A percentile compares a stretch with the other conserved stretches of the same genome.
phyloP scores from a whole-genome alignment of 192 early-diverging fungal genomes.

The Phycomyces blakesleeanus region DNA sequence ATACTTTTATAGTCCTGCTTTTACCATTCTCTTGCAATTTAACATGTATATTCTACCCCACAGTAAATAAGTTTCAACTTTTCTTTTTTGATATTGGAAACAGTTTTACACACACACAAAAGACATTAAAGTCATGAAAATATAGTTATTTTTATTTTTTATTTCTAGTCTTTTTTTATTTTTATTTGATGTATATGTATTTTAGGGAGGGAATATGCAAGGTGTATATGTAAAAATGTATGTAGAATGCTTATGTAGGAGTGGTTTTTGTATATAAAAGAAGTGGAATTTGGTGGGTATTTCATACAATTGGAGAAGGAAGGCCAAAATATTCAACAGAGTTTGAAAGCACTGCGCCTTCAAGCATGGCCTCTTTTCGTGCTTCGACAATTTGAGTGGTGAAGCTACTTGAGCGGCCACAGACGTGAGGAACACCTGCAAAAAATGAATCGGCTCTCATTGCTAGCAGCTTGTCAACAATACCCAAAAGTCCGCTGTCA shows the following conservation, averaged over 20 bases:
- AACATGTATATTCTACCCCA: too few relatives aligned
- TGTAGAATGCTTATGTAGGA: neutral
- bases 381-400: constrained; percentile 30
- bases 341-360: neutral
- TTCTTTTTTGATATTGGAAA: too few relatives aligned
- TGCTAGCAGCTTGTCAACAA: constrained; percentile 35
- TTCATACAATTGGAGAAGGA: neutral
- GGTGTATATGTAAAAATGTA: neutral
- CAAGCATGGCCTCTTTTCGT: neutral
- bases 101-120: too few relatives aligned
- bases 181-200: neutral
- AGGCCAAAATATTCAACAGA: constrained; percentile 12
- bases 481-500: constrained; percentile 25
- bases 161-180: constrained; percentile 1
- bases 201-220: neutral
- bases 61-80: too few relatives aligned
- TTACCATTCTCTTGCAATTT: too few relatives aligned
- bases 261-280: neutral
- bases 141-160: too few relatives aligned
- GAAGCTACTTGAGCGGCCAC: constrained; percentile 31
- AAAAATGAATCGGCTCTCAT: constrained; percentile 28
- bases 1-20: too few relatives aligned
- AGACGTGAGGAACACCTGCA: constrained; percentile 29
- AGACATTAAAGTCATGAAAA: too few relatives aligned
- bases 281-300: neutral